phyloP scores from a whole-genome alignment of 495 filamentous ascomycete genomes.

The Pyrenula massariospora region DNA sequence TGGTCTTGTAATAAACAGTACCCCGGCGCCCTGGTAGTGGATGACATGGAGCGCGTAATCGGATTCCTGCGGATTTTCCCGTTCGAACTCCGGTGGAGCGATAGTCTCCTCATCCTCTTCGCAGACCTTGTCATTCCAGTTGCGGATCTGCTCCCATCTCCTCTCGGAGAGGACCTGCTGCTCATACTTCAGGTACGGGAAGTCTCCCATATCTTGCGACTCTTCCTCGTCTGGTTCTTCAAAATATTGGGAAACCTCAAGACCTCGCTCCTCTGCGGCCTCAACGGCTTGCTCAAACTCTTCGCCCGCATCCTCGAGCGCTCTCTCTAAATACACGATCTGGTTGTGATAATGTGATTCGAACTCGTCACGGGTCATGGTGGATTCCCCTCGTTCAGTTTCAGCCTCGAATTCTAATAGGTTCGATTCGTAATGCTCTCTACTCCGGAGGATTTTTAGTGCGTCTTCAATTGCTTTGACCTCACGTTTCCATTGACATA shows the following conservation, averaged over 20 bases:
- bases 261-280: not conserved
- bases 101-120: not conserved
- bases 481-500: too few relatives aligned
- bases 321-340: not conserved
- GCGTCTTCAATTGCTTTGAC: not conserved
- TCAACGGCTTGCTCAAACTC: not conserved
- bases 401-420: not conserved
- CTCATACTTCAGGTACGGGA: not conserved
- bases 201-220: not conserved
- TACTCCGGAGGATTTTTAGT: not conserved
- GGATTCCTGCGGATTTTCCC: not conserved
- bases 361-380: not conserved
- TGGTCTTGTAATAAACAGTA: not conserved
- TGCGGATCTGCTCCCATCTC: not conserved
- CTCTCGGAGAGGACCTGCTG: not conserved
- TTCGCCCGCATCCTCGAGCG: not conserved
- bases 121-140: not conserved
- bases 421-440: not conserved
- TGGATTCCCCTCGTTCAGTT: not conserved
- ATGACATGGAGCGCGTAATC: not conserved
- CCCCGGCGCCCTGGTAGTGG: not conserved
- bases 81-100: not conserved
- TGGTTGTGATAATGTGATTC: not conserved
- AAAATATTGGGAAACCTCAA: not conserved
- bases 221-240: not conserved